A percentile compares a stretch with the other conserved stretches of the same genome.
Conservation (phyloP, 352 stramenopile genomes). For the Phytophthora agathidicida region DNA sequence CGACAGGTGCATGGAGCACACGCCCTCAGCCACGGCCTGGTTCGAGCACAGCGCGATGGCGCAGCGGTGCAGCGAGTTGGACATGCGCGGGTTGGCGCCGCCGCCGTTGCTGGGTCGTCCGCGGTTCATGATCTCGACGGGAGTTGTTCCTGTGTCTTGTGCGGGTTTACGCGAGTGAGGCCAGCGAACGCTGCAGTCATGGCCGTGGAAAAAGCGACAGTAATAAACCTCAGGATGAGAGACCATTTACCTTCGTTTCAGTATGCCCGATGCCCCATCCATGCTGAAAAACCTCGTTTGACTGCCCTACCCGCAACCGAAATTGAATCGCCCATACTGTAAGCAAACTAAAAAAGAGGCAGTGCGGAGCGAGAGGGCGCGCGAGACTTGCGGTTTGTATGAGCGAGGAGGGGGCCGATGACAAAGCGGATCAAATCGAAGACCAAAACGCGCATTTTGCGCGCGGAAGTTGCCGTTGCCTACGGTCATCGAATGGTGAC, state of each 20-base stretch:
- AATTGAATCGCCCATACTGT: slow-evolving; percentile 25
- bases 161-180: slow-evolving; percentile 19
- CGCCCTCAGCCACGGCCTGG: slow-evolving; percentile 71
- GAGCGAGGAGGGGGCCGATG: not conserved
- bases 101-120: slow-evolving; percentile 23
- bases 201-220: slow-evolving; percentile 9
- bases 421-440: slow-evolving; percentile 4
- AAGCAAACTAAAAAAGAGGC: slow-evolving; percentile 22
- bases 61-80: slow-evolving; percentile 77
- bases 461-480: no score
- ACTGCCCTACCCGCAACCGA: slow-evolving; percentile 7
- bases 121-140: slow-evolving; percentile 25
- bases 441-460: not conserved
- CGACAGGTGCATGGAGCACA: slow-evolving; percentile 80
- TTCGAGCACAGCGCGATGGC: slow-evolving; percentile 81
- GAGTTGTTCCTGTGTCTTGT: slow-evolving; percentile 10
- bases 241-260: not conserved
- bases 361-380: slow-evolving; percentile 19
- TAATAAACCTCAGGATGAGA: slow-evolving; percentile 13
- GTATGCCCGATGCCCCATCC: not conserved
- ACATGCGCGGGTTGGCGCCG: slow-evolving; percentile 27
- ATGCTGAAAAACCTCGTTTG: slow-evolving; percentile 4
- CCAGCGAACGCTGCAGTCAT: not conserved
- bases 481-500: not conserved
- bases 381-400: not conserved